Conservation (phyloP, 805 yeast genomes). For the Saccharomycopsis fermentans region DNA sequence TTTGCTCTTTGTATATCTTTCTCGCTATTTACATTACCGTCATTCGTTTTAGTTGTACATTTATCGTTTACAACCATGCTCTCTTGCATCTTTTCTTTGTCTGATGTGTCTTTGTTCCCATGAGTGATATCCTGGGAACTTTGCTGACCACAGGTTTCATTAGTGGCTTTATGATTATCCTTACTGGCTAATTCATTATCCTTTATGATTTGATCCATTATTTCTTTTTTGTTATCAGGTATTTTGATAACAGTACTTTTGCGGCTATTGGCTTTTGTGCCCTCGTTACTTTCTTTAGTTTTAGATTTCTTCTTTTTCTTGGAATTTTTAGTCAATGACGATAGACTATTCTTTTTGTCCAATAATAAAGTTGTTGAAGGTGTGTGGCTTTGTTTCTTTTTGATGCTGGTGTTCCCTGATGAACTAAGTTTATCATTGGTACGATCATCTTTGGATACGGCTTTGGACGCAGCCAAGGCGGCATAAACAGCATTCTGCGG, state of each 20-base stretch:
- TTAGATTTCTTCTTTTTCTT: not conserved
- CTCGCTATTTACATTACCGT: slow-evolving; percentile 18
- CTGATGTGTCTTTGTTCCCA: not conserved
- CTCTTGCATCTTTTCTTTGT: slow-evolving; percentile 11
- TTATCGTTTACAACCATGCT: slow-evolving; percentile 3
- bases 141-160: not conserved
- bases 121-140: not conserved
- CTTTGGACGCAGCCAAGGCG: not conserved
- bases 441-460: not conserved
- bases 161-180: slow-evolving; percentile 20
- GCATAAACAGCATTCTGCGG: not conserved
- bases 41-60: not conserved
- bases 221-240: not conserved
- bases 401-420: not conserved
- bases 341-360: not conserved
- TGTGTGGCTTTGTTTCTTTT: not conserved
- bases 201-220: not conserved
- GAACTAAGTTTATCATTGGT: not conserved
- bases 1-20: slow-evolving; percentile 5
- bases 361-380: not conserved
- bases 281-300: not conserved
- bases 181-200: not conserved
- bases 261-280: not conserved
- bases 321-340: not conserved
- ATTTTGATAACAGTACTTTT: not conserved